Evolutionary conservation across 2,329 filamentous ascomycete species (phyloP), one percentile per base, ranked within the genome.

Genomic region (Nigrospora oryzae): DNA sequence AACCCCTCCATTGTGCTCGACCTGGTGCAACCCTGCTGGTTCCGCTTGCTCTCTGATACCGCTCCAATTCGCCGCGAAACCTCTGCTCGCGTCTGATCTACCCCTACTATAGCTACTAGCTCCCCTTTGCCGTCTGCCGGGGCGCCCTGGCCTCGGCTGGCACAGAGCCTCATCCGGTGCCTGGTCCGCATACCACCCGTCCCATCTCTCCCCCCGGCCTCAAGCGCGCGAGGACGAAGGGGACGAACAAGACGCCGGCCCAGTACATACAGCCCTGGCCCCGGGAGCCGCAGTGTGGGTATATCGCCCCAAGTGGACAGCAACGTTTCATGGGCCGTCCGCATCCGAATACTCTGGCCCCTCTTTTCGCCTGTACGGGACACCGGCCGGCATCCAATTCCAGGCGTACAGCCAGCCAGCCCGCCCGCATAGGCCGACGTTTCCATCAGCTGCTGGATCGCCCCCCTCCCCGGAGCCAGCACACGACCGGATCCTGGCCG

Each of bases 51-150:
- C 53, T 55, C 63, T 67, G 66, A 66, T 57, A 68, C 65, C 57
- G 56, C 52, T 57, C 54, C 52, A 49, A 56, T 54, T 49, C 49
- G 56, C 55, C 59, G 54, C 69, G 67, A 74, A 73, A 73, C 69
- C 53, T 47, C 53, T 59, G 67, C 63, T 59, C 63, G 64, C 65
- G 69, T 72, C 66, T 71, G 65, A 66, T 69, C 64, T 60, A 28
- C 23, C 23, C 23, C 23, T 28, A 28, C 23, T 36, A 14, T 36
- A 16, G 14, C 14, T 36, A 12, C 34, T 16, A 11, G 34, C 5
- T 36, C 34, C 34, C 23, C 23, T 28, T 28, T 28, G 23, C 23
- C 23, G 23, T 28, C 5, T 7, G 23, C 23, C 23, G 23, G 23
- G 23, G 23, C 23, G 8, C 23, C 23, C 23, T 28, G 23, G 23